Conservation (phyloP, 371 early-diverging fungal genomes). For the Mortierella sp. region DNA sequence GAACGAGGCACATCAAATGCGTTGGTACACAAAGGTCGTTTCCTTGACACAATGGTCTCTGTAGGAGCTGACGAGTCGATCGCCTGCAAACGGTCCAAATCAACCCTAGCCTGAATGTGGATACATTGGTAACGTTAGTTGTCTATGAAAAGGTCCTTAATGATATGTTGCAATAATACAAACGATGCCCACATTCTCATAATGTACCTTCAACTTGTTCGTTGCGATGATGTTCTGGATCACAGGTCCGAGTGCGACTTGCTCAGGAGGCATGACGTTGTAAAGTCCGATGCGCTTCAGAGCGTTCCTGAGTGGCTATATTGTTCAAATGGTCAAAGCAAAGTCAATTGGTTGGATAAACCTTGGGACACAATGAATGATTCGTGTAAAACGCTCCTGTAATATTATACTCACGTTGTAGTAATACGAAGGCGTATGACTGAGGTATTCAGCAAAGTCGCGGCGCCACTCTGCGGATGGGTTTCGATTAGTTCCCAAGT, state of each 20-base stretch:
- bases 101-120: slow-evolving; percentile 33
- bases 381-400: not conserved
- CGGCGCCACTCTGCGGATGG: slow-evolving; percentile 62
- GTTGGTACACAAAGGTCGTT: slow-evolving; percentile 38
- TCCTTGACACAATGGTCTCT: slow-evolving; percentile 25
- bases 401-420: slow-evolving; percentile 45
- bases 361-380: no score
- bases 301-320: slow-evolving; percentile 59
- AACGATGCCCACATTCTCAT: not conserved
- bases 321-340: slow-evolving; percentile 56
- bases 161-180: no score
- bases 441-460: slow-evolving; percentile 70
- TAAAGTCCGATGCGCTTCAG: slow-evolving; percentile 51
- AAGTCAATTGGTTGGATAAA: not conserved
- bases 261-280: slow-evolving; percentile 37
- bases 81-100: slow-evolving; percentile 29
- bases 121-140: not conserved
- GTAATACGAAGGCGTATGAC: slow-evolving; percentile 71
- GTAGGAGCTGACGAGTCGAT: slow-evolving; percentile 17
- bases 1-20: slow-evolving; percentile 53
- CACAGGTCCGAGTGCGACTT: slow-evolving; percentile 21
- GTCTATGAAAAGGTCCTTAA: not conserved
- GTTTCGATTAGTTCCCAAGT: slow-evolving; percentile 34
- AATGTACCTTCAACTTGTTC: slow-evolving; percentile 42
- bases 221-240: slow-evolving; percentile 24